These are phyloP conservation scores for Noccaea caerulescens DNA, from an alignment of 345 rosid genomes.

Conservation along the genomic window DNA sequence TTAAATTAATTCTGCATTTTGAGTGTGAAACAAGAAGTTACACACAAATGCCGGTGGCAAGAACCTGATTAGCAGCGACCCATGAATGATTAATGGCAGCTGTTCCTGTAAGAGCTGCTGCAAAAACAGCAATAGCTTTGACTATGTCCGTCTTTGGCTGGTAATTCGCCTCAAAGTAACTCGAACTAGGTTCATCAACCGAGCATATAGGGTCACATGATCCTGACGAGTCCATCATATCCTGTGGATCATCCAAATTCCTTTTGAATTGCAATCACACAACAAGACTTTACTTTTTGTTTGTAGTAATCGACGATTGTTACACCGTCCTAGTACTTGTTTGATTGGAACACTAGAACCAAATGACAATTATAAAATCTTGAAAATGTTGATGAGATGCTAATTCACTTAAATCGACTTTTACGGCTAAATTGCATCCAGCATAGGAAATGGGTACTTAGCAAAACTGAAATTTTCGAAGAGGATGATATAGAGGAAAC, in stretches of 20 bases:
- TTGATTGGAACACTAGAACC: neutral
- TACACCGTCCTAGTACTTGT: neutral
- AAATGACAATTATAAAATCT: neutral
- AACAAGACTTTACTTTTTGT: slow-evolving; percentile 6
- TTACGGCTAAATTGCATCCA: neutral
- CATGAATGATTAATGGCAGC: slow-evolving; percentile 88
- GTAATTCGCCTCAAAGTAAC: slow-evolving; percentile 65
- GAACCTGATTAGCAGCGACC: slow-evolving; percentile 97
- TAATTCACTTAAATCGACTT: neutral
- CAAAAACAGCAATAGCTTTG: slow-evolving; percentile 79
- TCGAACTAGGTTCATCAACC: slow-evolving; percentile 81
- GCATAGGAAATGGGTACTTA: slow-evolving; percentile 11
- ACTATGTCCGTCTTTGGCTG: slow-evolving; percentile 84
- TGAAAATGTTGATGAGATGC: neutral
- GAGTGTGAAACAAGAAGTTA: neutral
- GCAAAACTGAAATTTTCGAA: slow-evolving; percentile 1
- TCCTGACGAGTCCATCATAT: slow-evolving; percentile 56
- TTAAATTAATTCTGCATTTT: neutral
- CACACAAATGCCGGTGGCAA: neutral
- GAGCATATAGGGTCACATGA: slow-evolving; percentile 91
- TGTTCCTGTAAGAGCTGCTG: slow-evolving; percentile 81
- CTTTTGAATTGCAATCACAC: slow-evolving; percentile 9
- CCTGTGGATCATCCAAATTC: slow-evolving; percentile 51
- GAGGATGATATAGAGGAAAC: neutral
- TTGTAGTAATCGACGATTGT: neutral